A percentile compares a stretch with the other conserved stretches of the same genome.
Conservation (phyloP, 2,329 filamentous ascomycete species). For the Colletotrichum sublineola region DNA sequence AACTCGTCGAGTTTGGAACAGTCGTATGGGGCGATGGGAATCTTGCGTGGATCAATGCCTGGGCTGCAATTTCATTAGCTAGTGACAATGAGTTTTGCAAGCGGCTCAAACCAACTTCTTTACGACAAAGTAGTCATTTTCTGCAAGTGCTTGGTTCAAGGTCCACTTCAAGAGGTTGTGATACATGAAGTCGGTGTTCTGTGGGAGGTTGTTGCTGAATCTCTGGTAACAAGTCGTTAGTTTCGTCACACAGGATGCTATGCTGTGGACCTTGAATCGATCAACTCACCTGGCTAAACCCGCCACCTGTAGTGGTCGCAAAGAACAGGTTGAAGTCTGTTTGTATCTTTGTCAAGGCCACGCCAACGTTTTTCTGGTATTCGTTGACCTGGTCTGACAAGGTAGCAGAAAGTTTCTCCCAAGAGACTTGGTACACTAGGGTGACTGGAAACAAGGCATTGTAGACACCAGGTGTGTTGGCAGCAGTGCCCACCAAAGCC, state of each 20-base stretch:
- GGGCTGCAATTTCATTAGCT: background rate
- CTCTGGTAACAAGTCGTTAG: background rate
- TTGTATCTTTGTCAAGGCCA: constrained; percentile 22
- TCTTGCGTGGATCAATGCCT: constrained; percentile 17
- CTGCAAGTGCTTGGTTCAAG: constrained; percentile 7
- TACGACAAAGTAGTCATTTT: constrained; percentile 19
- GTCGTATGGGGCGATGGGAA: constrained; percentile 23
- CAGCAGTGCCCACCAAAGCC: background rate
- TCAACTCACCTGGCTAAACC: constrained; percentile 19
- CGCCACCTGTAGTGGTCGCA: background rate
- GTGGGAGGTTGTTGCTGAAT: constrained; percentile 7
- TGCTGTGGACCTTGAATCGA: background rate
- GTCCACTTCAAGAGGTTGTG: constrained; percentile 26
- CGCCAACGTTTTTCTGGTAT: constrained; percentile 24
- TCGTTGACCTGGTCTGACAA: constrained; percentile 11
- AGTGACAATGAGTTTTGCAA: too few relatives aligned
- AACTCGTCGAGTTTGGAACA: constrained; percentile 1
- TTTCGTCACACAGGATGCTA: background rate
- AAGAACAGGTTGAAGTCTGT: constrained; percentile 22
- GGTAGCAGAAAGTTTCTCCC: constrained; percentile 10
- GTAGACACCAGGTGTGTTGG: background rate
- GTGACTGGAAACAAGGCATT: constrained; percentile 8
- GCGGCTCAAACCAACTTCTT: constrained; percentile 14
- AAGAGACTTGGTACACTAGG: background rate
- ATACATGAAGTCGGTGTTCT: constrained; percentile 29